Base-by-base conservation (phyloP, 2,329 filamentous ascomycete genomes). In the Paraconiothyrium sp. region DNA sequence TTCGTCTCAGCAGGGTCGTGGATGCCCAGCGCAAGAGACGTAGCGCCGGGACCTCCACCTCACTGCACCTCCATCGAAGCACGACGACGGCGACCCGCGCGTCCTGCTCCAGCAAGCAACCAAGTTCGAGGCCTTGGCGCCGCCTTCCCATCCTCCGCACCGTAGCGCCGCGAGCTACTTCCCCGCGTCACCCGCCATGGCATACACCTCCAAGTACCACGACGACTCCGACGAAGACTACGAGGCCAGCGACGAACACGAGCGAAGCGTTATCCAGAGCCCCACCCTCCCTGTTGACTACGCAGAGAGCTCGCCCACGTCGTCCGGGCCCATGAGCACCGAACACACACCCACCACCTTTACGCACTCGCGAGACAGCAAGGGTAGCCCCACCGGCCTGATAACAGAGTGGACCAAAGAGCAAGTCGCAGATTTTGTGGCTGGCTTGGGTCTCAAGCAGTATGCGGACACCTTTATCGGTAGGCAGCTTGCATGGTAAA, bases 341-440 rank as follows among this genome's bases (percentile, higher is more conserved):
- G 90, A 93, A 72, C 91, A 93, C 76, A 94, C 92, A 8, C 92
- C 92, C 22, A 94, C 91, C 52, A 93, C 90, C 54, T 92, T 91
- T 71, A 89, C 88, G 67, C 89, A 90, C 72, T 88, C 86, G 75
- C 57, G 76, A 34, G 88, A 86, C 72, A 86, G 85, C 74, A 89
- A 91, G 77, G 83, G 86, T 57, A 83, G 92, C 67, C 91, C 91
- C 68, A 89, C 91, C 72, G 91, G 90, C 51, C 87, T 91, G 74
- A 91, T 94, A 69, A 89, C 89, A 35, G 89, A 93, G 71, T 95
- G 92, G 92, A 90, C 89, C 1, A 90, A 89, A 16, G 92, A 96
- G 62, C 93, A 98, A 80, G 94, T 92, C 80, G 93, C 93, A 67
- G 93, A 97, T 72, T 98, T 96, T 75, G 87, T 97, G 69, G 86